phyloP scores from a whole-genome alignment of 2,329 filamentous ascomycete genomes.

The Chaetomiaceae sp. region DNA sequence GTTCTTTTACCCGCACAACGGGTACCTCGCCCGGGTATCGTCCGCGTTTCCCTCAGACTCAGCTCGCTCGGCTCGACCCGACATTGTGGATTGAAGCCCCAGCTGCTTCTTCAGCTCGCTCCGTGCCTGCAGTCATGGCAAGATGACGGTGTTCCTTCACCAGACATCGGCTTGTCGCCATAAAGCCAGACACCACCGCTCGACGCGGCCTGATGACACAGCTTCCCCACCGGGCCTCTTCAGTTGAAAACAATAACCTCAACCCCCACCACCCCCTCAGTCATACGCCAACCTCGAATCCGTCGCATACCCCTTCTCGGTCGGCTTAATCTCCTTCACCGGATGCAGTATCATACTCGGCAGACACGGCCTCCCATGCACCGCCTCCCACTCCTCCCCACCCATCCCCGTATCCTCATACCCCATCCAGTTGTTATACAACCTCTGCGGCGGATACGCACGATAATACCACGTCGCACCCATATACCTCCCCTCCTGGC shows the following conservation, averaged over 20 bases:
- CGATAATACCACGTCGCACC: constrained; percentile 61
- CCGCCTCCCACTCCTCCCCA: constrained; percentile 52
- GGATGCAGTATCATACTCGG: constrained; percentile 57
- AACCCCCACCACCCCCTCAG: background rate
- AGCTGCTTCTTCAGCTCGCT: too few species aligned
- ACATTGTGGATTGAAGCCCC: too few species aligned
- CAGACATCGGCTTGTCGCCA: background rate
- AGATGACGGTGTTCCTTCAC: background rate
- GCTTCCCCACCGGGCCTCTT: too few species aligned
- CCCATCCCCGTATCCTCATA: constrained; percentile 53
- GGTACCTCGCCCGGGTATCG: too few species aligned
- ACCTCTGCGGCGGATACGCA: constrained; percentile 50
- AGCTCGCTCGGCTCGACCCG: too few species aligned
- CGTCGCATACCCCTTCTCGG: constrained; percentile 40
- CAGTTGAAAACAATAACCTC: background rate
- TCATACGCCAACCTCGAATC: constrained; percentile 39
- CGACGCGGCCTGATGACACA: background rate
- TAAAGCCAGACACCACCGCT: constrained; percentile 3
- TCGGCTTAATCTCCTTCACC: constrained; percentile 54
- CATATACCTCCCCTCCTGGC: constrained; percentile 52
- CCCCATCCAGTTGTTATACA: constrained; percentile 62
- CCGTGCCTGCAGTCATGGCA: too few species aligned
- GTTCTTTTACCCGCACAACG: too few species aligned
- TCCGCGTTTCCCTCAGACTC: too few species aligned
- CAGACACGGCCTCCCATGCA: constrained; percentile 53